Evolutionary conservation across 768 basidiomycete genomes (phyloP), one percentile per base, ranked within the genome.

Genomic region (Auricularia sp.): DNA sequence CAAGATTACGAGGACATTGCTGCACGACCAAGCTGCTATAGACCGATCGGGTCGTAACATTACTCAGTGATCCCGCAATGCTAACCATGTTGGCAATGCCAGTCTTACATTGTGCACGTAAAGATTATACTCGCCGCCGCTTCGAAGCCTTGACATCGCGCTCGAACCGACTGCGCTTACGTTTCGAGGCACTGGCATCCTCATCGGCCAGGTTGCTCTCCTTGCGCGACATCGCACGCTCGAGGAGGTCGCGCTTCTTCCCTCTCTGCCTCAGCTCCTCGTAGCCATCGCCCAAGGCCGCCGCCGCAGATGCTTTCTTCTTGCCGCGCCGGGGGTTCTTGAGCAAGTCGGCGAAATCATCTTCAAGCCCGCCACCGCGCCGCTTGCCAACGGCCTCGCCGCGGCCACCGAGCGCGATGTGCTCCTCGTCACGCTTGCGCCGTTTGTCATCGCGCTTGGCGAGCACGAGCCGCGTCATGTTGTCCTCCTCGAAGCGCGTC

Each of bases 401-500:
- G 51, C 81, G 83, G 12, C 88, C 90, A 62, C 96, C 96, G 12
- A 98, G 77, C 18, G 92, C 92, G 66, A 98, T 76, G 67, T 92
- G 90, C 67, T 84, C 91, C 74, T 98, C 96, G 70, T 98, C 95
- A 66, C 84, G 80, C 62, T 73, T 76, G 21, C 95, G 81, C 56
- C 86, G 79, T 68, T 80, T 83, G 16, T 83, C 81, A 56, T 96
- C 93, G 70, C 85, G 87, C 80, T 98, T 98, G 72, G 87, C 90
- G 84, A 94, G 87, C 66, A 95, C 80, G 62, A 98, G 70, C 56
- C 96, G 87, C 43, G 90, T 91, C 76, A 98, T 92, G 74, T 96
- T 94, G 58, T 92, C 92, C 73, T 96, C 93, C 77, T 98, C 96
- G 73, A 91, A 98, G 66, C 92, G 87, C 61, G 83, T 85, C 75